phyloP scores from a whole-genome alignment of 345 rosid genomes.

The Citropsis articulata region DNA sequence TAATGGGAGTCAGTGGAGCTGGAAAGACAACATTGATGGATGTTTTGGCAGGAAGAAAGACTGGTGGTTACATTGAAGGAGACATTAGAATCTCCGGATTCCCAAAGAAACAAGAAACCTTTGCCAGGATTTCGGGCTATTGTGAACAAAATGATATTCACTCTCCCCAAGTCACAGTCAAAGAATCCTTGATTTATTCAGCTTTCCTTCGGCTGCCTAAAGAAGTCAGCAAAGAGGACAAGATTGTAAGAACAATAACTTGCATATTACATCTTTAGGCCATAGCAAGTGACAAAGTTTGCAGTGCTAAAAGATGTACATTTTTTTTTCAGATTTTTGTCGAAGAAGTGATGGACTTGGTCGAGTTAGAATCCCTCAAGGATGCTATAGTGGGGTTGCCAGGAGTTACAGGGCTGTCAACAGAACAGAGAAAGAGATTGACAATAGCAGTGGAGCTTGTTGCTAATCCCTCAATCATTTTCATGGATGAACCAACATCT shows the following conservation, averaged over 20 bases:
- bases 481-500: constrained; percentile 94
- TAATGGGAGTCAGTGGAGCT: constrained; percentile 98
- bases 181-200: constrained; percentile 81
- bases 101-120: constrained; percentile 81
- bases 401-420: constrained; percentile 72
- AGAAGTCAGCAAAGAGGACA: constrained; percentile 70
- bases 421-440: constrained; percentile 81
- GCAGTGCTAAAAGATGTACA: background rate
- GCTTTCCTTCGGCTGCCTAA: constrained; percentile 82
- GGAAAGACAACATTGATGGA: constrained; percentile 98
- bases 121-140: constrained; percentile 92
- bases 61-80: constrained; percentile 88
- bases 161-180: constrained; percentile 85
- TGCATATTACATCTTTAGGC: background rate
- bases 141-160: constrained; percentile 92
- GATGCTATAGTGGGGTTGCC: constrained; percentile 69
- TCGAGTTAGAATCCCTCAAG: constrained; percentile 55
- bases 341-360: constrained; percentile 66
- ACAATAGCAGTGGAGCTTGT: constrained; percentile 85
- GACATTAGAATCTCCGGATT: constrained; percentile 81
- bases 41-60: constrained; percentile 91
- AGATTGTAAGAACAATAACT: constrained; percentile 46
- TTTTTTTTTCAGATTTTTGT: constrained; percentile 46
- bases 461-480: constrained; percentile 82
- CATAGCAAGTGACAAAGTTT: background rate